Conservation (phyloP, 2,329 filamentous ascomycete species). For the Zasmidium angulare region DNA sequence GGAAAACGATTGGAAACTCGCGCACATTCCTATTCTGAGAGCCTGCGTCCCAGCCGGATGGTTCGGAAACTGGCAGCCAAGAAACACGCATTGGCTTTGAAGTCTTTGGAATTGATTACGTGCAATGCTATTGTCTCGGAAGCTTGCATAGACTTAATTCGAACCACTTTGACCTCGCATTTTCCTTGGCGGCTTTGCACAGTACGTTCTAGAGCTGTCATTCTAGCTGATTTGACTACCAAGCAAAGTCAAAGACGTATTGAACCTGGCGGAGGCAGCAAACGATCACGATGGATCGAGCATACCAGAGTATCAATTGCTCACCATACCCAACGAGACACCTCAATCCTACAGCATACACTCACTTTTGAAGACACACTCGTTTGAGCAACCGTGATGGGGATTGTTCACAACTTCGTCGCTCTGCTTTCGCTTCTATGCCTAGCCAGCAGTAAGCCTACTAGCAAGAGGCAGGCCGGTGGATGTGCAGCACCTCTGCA, state of each 20-base stretch:
- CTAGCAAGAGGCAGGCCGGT: background rate
- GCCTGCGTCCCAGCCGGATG: too few species aligned
- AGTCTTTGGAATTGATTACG: too few species aligned
- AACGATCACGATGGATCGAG: background rate
- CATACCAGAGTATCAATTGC: background rate
- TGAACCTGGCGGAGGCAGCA: background rate
- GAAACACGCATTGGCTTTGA: too few species aligned
- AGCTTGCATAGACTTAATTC: too few species aligned
- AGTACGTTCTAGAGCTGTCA: background rate
- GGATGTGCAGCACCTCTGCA: constrained; percentile 5
- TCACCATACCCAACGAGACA: too few species aligned
- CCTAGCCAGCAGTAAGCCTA: background rate
- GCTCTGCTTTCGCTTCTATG: background rate
- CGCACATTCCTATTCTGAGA: too few species aligned
- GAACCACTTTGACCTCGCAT: too few species aligned
- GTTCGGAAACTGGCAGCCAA: too few species aligned
- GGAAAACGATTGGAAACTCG: too few species aligned
- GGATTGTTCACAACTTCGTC: background rate
- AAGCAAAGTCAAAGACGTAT: background rate
- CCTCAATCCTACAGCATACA: background rate
- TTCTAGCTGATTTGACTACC: background rate
- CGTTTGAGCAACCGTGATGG: background rate
- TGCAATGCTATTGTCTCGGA: too few species aligned
- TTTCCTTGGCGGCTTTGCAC: too few species aligned
- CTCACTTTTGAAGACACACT: background rate